phyloP scores from a whole-genome alignment of 1,139 yeast genomes.

The Candida mesenterica region DNA sequence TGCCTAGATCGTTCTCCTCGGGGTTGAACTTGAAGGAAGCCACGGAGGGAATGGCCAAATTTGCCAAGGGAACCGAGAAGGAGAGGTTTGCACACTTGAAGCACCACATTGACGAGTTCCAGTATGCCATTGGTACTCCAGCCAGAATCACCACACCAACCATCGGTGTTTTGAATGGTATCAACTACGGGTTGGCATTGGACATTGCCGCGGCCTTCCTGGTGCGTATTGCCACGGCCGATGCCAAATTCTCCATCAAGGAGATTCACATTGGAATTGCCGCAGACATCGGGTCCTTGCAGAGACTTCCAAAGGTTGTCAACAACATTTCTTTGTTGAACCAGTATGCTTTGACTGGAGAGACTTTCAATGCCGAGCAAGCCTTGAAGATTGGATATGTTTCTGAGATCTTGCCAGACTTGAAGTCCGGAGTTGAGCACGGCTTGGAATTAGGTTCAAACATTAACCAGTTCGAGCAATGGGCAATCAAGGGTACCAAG shows the following conservation, averaged over 20 bases:
- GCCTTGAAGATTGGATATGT: conserved; percentile 59
- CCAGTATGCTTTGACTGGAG: conserved; percentile 66
- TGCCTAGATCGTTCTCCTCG: conserved; percentile 58
- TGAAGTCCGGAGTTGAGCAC: conserved; percentile 48
- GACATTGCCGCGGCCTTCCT: conserved; percentile 62
- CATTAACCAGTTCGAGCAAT: conserved; percentile 49
- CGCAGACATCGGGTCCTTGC: conserved; percentile 79
- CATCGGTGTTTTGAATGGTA: conserved; percentile 47
- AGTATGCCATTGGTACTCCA: conserved; percentile 50
- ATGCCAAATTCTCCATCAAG: conserved; percentile 56
- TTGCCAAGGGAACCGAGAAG: conserved; percentile 10
- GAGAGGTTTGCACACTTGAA: conserved; percentile 28
- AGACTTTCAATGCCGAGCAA: conserved; percentile 52
- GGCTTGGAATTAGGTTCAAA: conserved; percentile 52
- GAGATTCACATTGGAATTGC: conserved; percentile 75
- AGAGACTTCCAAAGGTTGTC: conserved; percentile 58
- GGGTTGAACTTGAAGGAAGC: conserved; percentile 62
- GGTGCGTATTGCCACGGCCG: conserved; percentile 57
- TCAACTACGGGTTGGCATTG: conserved; percentile 60
- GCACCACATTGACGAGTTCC: conserved; percentile 55
- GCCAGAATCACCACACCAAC: conserved; percentile 50
- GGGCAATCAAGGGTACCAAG: conserved; percentile 71
- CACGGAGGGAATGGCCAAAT: conserved; percentile 9
- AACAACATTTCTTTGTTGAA: conserved; percentile 59
- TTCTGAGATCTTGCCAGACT: conserved; percentile 44